Evolutionary conservation across 202 grass and related monocot species (phyloP), one percentile per base, ranked within the genome.

Genomic region (Eragrostis tef): DNA sequence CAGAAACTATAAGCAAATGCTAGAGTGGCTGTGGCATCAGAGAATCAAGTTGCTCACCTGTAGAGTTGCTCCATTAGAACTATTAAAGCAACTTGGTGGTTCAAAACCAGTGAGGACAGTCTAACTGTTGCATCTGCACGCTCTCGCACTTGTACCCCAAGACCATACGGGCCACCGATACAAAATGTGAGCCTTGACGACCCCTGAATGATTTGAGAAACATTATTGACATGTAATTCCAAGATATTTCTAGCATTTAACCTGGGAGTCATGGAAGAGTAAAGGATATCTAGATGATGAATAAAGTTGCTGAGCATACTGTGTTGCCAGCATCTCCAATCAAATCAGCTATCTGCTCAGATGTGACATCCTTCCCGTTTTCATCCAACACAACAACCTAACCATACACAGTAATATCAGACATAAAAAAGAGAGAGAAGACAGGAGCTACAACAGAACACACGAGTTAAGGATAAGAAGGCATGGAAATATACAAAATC

Each of bases 11-110:
- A 17, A 53, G 60, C 16, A 65, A 68, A 62, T 73, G 71, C 15
- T 45, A 6, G 56, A 80, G 78, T 43, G 17, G 14, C 79, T 77
- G 78, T 43, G 17, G 14, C 79, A 65, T 22, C 25, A 17, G 4
- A 68, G 41, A 86, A 46, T 1, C 69, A 79, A 24, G 48, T 65
- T 58, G 19, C 59, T 83, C 78, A 93, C 95, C 95, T 94, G 69
- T 94, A 94, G 17, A 98, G 89, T 85, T 98, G 95, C 75, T 95
- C 95, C 87, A 98, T 82, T 68, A 98, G 73, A 79, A 98, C 90
- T 78, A 98, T 81, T 67, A 98, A 87, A 49, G 95, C 95, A 49
- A 98, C 66, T 64, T 95, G 92, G 57, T 98, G 92, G 74, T 98
- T 98, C 80, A 98, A 91, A 73, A 95, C 95, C 82, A 98, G 46